Evolutionary conservation across 2,329 filamentous ascomycete genomes (phyloP).

Genomic region (Neonectria coccinea): DNA sequence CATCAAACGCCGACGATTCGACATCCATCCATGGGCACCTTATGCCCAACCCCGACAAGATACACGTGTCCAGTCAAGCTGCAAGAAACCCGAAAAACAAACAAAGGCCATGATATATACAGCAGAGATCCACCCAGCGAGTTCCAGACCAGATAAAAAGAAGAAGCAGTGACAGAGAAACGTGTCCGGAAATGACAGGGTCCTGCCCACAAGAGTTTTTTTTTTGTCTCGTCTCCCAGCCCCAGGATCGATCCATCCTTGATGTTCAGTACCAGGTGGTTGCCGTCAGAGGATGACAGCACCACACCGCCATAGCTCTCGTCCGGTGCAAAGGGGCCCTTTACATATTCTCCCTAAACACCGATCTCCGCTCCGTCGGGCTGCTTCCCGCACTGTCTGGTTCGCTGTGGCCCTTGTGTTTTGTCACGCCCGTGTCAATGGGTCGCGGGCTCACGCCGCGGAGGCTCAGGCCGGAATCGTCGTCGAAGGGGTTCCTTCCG

Average conservation of each 20-base stretch:
- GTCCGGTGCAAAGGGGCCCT: background rate
- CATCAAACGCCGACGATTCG: slow-evolving; percentile 36
- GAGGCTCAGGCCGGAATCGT: slow-evolving; percentile 73
- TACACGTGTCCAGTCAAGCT: slow-evolving; percentile 29
- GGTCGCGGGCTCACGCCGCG: slow-evolving; percentile 82
- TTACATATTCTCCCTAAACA: slow-evolving; percentile 77
- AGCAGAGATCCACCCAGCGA: slow-evolving; percentile 38
- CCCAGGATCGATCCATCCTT: background rate
- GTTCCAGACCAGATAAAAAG: slow-evolving; percentile 23
- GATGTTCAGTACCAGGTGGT: background rate
- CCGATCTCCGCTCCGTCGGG: slow-evolving; percentile 75
- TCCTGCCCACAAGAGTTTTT: slow-evolving; percentile 24
- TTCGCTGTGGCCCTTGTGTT: slow-evolving; percentile 45
- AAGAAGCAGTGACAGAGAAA: slow-evolving; percentile 4
- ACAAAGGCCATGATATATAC: slow-evolving; percentile 33
- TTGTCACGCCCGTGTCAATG: slow-evolving; percentile 62
- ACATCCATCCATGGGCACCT: slow-evolving; percentile 24
- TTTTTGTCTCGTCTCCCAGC: slow-evolving; percentile 9
- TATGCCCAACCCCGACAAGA: slow-evolving; percentile 18
- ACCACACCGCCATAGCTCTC: slow-evolving; percentile 4
- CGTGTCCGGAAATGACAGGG: slow-evolving; percentile 1
- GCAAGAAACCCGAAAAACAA: slow-evolving; percentile 6
- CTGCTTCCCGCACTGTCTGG: slow-evolving; percentile 62
- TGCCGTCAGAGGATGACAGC: background rate
- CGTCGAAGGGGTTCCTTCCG: slow-evolving; percentile 76